These are phyloP conservation scores for Claviceps arundinis DNA, from an alignment of 2,329 filamentous ascomycete genomes.

Conservation along the genomic window DNA sequence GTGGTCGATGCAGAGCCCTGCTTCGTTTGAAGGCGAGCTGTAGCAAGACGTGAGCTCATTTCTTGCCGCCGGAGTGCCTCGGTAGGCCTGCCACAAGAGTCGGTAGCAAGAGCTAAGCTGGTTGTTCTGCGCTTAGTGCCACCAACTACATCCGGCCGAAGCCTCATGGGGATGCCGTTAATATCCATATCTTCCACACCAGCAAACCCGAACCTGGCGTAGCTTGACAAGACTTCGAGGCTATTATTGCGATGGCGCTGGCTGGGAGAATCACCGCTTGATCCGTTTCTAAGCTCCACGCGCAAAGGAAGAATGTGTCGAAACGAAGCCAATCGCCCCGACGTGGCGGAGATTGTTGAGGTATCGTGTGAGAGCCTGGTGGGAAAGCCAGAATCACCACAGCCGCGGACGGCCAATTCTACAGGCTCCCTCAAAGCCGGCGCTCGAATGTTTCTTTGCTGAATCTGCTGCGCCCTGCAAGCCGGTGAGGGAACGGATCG, in stretches of 20 bases:
- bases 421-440: conserved; percentile 31
- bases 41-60: conserved; percentile 36
- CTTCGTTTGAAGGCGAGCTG: conserved; percentile 32
- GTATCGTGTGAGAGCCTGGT: conserved; percentile 28
- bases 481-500: conserved; percentile 31
- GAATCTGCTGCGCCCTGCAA: conserved; percentile 22
- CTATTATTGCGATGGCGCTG: conserved; percentile 37
- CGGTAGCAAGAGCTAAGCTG: conserved; percentile 38
- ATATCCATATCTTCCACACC: conserved; percentile 32
- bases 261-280: conserved; percentile 36
- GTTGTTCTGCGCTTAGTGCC: conserved; percentile 44
- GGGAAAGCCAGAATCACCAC: conserved; percentile 18
- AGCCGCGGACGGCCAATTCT: conserved; percentile 29
- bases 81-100: conserved; percentile 20
- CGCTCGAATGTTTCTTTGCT: conserved; percentile 22
- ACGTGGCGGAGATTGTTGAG: conserved; percentile 33
- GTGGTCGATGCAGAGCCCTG: conserved; percentile 27
- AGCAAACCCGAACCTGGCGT: conserved; percentile 29
- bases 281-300: conserved; percentile 26
- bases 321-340: conserved; percentile 31
- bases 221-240: conserved; percentile 34
- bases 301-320: conserved; percentile 28
- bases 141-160: conserved; percentile 35
- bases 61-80: conserved; percentile 33
- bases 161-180: conserved; percentile 39